Percentiles rank a stretch among this genome's conserved stretches.
These are phyloP conservation scores for Caryopteris hybrid DNA, from an alignment of 305 asterid species.

Conservation along the genomic window DNA sequence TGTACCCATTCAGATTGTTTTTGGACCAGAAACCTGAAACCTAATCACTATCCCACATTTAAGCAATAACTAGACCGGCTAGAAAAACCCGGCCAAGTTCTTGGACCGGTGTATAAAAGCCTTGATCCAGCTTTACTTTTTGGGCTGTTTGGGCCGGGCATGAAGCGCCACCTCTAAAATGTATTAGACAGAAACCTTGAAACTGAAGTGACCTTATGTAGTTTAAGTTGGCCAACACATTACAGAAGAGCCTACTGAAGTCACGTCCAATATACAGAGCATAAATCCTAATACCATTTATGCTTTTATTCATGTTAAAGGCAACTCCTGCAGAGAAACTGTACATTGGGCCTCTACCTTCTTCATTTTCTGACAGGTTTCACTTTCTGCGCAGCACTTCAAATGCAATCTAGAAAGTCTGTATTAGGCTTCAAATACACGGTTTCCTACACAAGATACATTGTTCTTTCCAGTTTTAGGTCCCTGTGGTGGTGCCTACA, in stretches of 20 bases:
- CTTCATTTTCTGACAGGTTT: not conserved
- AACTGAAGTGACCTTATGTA: too few species aligned
- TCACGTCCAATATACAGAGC: constrained; percentile 16
- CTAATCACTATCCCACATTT: too few species aligned
- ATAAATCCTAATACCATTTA: constrained; percentile 19
- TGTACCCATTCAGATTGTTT: too few species aligned
- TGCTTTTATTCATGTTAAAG: constrained; percentile 20
- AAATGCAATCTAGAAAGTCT: constrained; percentile 1
- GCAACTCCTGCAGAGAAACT: constrained; percentile 22
- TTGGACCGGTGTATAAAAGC: too few species aligned
- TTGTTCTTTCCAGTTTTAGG: constrained; percentile 6
- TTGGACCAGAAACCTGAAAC: too few species aligned
- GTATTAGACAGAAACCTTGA: too few species aligned
- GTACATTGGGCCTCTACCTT: constrained; percentile 24
- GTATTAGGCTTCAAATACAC: not conserved
- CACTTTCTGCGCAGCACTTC: not conserved
- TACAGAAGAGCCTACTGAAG: constrained; percentile 8
- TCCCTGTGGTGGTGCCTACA: constrained; percentile 29
- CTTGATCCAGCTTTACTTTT: too few species aligned
- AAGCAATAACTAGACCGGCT: too few species aligned
- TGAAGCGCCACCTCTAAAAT: too few species aligned
- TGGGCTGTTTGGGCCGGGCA: too few species aligned
- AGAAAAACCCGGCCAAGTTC: too few species aligned
- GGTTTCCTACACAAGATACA: not conserved
- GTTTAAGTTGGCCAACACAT: too few species aligned